Conservation (phyloP, 2,329 filamentous ascomycete genomes). For the Penicillium sp. region DNA sequence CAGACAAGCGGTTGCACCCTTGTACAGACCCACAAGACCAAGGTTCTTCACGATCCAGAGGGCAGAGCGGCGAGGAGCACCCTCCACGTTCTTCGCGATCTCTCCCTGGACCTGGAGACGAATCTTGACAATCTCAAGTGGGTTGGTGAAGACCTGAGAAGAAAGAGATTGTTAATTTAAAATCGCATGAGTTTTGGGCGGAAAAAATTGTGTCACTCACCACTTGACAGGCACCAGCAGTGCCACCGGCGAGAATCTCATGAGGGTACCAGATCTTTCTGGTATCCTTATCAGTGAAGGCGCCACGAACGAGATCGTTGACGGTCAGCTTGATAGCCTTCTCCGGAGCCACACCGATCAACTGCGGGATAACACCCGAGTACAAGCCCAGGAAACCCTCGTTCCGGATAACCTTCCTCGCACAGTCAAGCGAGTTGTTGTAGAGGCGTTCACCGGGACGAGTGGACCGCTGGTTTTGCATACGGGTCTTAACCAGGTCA, state of each 20-base stretch:
- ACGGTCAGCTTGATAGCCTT: slow-evolving; percentile 99
- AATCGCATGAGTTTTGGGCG: slow-evolving; percentile 9
- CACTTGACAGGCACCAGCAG: slow-evolving; percentile 93
- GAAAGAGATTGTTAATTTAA: slow-evolving; percentile 11
- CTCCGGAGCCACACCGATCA: slow-evolving; percentile 97
- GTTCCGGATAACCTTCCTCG: slow-evolving; percentile 88
- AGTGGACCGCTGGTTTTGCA: slow-evolving; percentile 92
- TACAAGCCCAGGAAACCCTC: slow-evolving; percentile 91
- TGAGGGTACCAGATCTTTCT: slow-evolving; percentile 72
- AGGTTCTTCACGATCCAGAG: slow-evolving; percentile 98
- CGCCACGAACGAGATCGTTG: slow-evolving; percentile 85
- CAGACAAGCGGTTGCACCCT: slow-evolving; percentile 92
- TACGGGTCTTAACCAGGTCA: slow-evolving; percentile 95
- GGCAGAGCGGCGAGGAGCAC: slow-evolving; percentile 83
- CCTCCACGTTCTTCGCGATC: slow-evolving; percentile 83
- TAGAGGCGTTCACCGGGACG: slow-evolving; percentile 87
- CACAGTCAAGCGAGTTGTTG: slow-evolving; percentile 97
- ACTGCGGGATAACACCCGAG: slow-evolving; percentile 90
- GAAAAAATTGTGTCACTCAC: slow-evolving; percentile 60
- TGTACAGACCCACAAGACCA: slow-evolving; percentile 93
- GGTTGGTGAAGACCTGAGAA: slow-evolving; percentile 87
- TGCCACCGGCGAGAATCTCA: slow-evolving; percentile 87
- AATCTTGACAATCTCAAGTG: slow-evolving; percentile 99
- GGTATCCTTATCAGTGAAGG: slow-evolving; percentile 74
- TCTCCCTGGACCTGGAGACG: slow-evolving; percentile 97